phyloP scores from a whole-genome alignment of 2,329 filamentous ascomycete genomes.

The Neobulgaria alba region DNA sequence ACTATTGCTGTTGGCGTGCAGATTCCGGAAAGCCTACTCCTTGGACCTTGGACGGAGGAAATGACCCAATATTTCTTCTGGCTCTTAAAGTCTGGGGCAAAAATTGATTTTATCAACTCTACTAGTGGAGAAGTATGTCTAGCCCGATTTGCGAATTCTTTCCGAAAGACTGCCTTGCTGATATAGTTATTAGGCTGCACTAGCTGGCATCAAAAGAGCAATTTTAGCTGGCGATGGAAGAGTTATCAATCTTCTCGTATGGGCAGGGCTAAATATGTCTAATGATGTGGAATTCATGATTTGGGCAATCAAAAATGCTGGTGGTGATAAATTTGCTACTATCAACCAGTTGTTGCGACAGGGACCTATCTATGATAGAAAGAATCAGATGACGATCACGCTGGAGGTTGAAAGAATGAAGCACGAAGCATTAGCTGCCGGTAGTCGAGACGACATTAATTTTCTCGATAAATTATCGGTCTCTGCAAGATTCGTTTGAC shows the following conservation, averaged over 20 bases:
- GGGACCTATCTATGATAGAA: too few species aligned
- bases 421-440: background rate
- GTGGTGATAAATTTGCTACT: constrained; percentile 11
- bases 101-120: constrained; percentile 20
- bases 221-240: constrained; percentile 14
- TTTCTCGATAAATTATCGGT: too few species aligned
- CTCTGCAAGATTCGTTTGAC: too few species aligned
- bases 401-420: background rate
- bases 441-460: too few species aligned
- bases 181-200: constrained; percentile 15
- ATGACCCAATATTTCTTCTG: constrained; percentile 23
- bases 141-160: background rate
- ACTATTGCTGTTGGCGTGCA: constrained; percentile 12
- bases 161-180: background rate
- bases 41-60: constrained; percentile 25
- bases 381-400: too few species aligned
- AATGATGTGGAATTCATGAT: constrained; percentile 12
- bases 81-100: constrained; percentile 22
- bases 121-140: constrained; percentile 25
- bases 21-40: constrained; percentile 25
- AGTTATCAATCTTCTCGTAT: constrained; percentile 16
- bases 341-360: constrained; percentile 12
- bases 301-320: constrained; percentile 16
- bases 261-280: constrained; percentile 12
- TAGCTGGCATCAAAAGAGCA: constrained; percentile 18